Base-by-base conservation (phyloP, 228 moss, liverwort and hornwort genomes). In the Sphagnum magellanicum region DNA sequence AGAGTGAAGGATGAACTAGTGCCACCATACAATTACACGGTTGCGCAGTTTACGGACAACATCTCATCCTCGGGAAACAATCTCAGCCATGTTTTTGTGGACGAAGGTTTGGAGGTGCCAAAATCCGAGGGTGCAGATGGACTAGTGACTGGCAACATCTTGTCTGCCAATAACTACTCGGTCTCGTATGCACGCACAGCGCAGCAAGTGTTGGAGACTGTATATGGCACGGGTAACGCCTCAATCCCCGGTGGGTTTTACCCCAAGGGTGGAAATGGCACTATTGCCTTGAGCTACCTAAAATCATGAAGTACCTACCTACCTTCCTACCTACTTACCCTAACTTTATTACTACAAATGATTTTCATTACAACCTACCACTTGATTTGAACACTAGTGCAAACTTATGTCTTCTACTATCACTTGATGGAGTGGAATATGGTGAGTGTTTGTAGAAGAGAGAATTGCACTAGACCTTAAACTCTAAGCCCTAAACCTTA, bases 181-280 rank as follows among this genome's bases (percentile, higher is more conserved):
- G 67, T 87, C 52, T 79, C 87, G 0, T 53, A 76, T 1, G 80
- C 78, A 0, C 82, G 87, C 16, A 79, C 80, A 0, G 73, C 84
- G 2, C 78, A 84, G 63, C 90, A 83, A 66, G 72, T 85, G 64
- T 55, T 87, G 5, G 79, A 84, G 73, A 77, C 87, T 15, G 53
- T 87, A 5, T 90, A 90, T 59, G 87, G 80, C 48, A 90, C 82
- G 0, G 87, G 90, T 8, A 79, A 90, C 71, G 82, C 90, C 46
- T 80, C 82, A 59, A 81, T 79, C 11, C 82, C 90, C 11, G 87
- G 87, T 59, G 63, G 80, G 4, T 90, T 90, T 68, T 89, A 80
- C 61, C 84, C 87, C 8, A 63, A 78, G 0, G 86, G 86, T 5
- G 86, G 80, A 64, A 83, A 80, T 1, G 86, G 86, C 0, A 87